These are phyloP conservation scores for Camillea tinctor DNA, from an alignment of 2,329 filamentous ascomycete genomes.

Conservation along the genomic window DNA sequence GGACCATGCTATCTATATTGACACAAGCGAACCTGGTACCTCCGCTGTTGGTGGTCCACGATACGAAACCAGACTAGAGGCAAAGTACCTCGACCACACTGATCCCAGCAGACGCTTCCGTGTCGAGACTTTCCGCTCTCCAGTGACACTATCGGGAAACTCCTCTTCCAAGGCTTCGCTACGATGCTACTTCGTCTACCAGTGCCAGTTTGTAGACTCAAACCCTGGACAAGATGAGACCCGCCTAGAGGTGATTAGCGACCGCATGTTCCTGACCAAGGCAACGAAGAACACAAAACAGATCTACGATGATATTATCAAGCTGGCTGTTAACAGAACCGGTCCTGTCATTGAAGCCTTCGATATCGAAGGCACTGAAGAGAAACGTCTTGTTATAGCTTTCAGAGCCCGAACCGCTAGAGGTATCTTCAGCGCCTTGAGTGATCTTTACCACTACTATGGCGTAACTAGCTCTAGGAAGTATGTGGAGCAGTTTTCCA, in stretches of 20 bases:
- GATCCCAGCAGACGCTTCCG: constrained; percentile 75
- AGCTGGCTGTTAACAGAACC: constrained; percentile 76
- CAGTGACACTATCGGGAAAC: constrained; percentile 69
- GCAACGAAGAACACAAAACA: constrained; percentile 93
- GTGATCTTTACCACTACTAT: constrained; percentile 98
- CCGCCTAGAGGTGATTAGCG: constrained; percentile 85
- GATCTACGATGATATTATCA: constrained; percentile 92
- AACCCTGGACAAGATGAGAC: constrained; percentile 77
- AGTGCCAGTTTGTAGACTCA: constrained; percentile 82
- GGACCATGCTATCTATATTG: constrained; percentile 97
- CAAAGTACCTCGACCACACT: constrained; percentile 88
- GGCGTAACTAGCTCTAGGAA: constrained; percentile 94
- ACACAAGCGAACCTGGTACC: constrained; percentile 88
- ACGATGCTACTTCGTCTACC: constrained; percentile 98
- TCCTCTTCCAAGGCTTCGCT: constrained; percentile 75
- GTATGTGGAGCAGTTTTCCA: constrained; percentile 98
- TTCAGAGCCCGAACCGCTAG: constrained; percentile 91
- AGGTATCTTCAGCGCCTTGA: constrained; percentile 91
- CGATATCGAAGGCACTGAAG: constrained; percentile 84
- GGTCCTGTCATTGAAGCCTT: constrained; percentile 98
- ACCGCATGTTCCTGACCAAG: constrained; percentile 93
- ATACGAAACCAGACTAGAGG: constrained; percentile 90
- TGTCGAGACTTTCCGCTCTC: constrained; percentile 95
- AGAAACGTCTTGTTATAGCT: constrained; percentile 92
- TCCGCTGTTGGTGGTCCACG: constrained; percentile 75